Evolutionary conservation across 2,329 filamentous ascomycete genomes (phyloP), one percentile per base, ranked within the genome.

Genomic region (Diaporthe longicolla): DNA sequence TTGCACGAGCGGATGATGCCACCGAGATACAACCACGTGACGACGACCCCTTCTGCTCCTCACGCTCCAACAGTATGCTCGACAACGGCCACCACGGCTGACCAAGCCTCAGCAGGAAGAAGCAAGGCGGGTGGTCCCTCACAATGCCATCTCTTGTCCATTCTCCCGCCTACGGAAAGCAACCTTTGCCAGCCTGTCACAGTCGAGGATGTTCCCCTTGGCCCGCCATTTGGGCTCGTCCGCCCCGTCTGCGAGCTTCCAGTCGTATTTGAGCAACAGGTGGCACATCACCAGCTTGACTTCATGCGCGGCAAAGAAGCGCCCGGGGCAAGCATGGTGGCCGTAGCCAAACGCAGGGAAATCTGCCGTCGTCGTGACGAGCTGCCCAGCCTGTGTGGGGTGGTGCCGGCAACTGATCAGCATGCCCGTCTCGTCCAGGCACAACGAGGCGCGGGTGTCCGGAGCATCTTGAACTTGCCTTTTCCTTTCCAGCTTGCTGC

Each of bases 301-400:
- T 76, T 85, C 81, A 61, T 84, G 83, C 2, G 79, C 80, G 0
- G 83, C 84, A 76, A 86, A 85, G 78, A 85, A 86, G 0, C 84
- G 77, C 0, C 85, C 85, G 0, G 85, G 85, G 50, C 85, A 86
- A 0, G 84, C 82, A 63, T 85, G 82, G 7, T 77, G 78, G 0
- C 85, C 85, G 68, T 85, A 79, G 0, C 85, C 85, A 71, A 86
- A 87, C 0, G 75, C 78, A 10, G 84, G 72, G 37, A 80, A 79
- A 2, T 82, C 79, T 1, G 78, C 72, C 1, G 77, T 77, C 0
- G 82, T 83, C 15, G 79, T 81, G 10, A 83, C 83, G 45, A 83
- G 80, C 71, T 84, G 82, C 15, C 79, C 78, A 4, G 75, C 65
- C 70, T 78, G 77, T 63, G 79, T 77, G 37, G 71, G 71, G 1